Conservation (phyloP, 1,139 yeast species). For the Suhomyces atakaporum region DNA sequence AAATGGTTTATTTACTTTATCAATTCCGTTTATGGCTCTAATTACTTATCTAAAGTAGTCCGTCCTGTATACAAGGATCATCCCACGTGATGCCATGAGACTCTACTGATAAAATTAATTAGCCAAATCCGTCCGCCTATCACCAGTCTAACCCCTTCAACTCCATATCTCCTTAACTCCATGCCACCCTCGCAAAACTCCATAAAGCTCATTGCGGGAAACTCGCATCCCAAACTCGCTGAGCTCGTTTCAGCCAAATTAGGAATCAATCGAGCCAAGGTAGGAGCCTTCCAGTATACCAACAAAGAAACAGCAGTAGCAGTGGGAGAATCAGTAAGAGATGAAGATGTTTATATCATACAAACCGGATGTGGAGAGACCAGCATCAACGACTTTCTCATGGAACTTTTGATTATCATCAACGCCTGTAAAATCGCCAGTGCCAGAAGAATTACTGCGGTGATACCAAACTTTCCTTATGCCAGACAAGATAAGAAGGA, state of each 20-base stretch:
- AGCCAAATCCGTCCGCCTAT: too few relatives aligned
- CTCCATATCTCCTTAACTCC: too few relatives aligned
- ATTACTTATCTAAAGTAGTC: too few relatives aligned
- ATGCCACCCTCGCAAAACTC: conserved; percentile 51
- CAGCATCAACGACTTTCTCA: conserved; percentile 61
- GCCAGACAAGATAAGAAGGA: conserved; percentile 86
- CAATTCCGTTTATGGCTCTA: too few relatives aligned
- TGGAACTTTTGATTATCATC: conserved; percentile 71
- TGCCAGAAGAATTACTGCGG: conserved; percentile 77
- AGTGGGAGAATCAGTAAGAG: conserved; percentile 75
- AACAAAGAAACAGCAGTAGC: conserved; percentile 66
- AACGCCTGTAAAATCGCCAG: conserved; percentile 80
- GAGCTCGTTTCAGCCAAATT: conserved; percentile 67
- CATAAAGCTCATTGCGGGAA: conserved; percentile 84
- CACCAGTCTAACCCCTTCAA: too few relatives aligned
- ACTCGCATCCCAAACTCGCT: conserved; percentile 88
- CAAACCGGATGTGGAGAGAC: conserved; percentile 69
- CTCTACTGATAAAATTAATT: too few relatives aligned
- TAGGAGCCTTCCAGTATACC: conserved; percentile 41
- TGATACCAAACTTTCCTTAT: conserved; percentile 78
- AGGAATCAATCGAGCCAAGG: conserved; percentile 63
- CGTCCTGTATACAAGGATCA: background rate
- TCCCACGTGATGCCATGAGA: background rate
- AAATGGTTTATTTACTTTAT: too few relatives aligned
- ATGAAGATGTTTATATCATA: conserved; percentile 72